Evolutionary conservation across 1,284 basidiomycete genomes (phyloP), one percentile per base, ranked within the genome.

Genomic region (Omphalotus olearius): DNA sequence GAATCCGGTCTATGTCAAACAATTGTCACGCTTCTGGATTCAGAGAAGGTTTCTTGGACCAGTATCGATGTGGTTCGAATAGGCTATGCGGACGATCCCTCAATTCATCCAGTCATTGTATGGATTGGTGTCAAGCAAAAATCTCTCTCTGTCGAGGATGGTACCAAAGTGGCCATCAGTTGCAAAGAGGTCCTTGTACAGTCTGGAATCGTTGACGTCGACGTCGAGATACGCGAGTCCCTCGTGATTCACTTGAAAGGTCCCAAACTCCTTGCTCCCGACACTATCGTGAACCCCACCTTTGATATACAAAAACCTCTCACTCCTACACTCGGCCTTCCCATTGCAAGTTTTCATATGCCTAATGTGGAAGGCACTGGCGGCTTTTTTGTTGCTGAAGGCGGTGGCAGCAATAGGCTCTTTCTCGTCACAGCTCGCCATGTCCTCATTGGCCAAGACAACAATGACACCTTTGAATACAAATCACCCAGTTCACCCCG

Each of bases 171-270:
- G 33, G 66, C 62, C 13, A 2, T 50, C n/a, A 20, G 59, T 9
- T 65, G 63, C 60, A 43, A 53, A 18, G 14, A 47, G 11, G 52
- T 68, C 42, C 64, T 69, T 23, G 14, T 45, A 0, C 38, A 54
- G 2, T 14, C 56, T 52, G 50, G 42, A n/a, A 59, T 67, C 49
- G 35, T 38, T 44, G 59, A 62, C 35, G 60, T 70, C 47, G 57
- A 69, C 14, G 60, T 72, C 37, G 65, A 63, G 47, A 61, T 62
- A 40, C 63, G 67, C 17, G 67, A 71, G 51, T 66, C 63, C 1
- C 36, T 63, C 26, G 57, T 57, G 40, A 60, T 28, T 16, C 58
- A 57, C 33, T 63, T 50, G 13, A 62, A 54, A 20, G 61, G 64
- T 52, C 60, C 62, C 18, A 46, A 53, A 56, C 60, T 71, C 50